Base-by-base conservation (phyloP, 2,329 filamentous ascomycete genomes). In the Penicillium sp. region DNA sequence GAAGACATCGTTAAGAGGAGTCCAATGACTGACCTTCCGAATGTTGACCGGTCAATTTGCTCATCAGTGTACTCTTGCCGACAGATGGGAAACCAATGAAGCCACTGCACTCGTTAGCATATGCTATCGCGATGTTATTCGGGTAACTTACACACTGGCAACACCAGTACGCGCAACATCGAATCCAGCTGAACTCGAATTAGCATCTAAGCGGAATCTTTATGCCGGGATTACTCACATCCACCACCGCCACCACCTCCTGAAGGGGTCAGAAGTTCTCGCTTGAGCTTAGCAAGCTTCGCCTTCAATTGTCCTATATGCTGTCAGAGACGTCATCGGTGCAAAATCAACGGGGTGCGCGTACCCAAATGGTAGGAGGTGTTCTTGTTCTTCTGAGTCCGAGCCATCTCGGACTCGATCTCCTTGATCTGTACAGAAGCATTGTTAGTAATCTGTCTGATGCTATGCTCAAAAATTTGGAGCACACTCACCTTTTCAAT, bases 51-150 rank as follows among this genome's bases (percentile, higher is more conserved):
- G 94, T 99, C 71, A 99, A 78, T 69, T 81, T 86, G 72, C 87
- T 96, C 92, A 99, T 97, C 67, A 99, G 81, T 47, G 94, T 99
- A 83, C 91, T 96, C 79, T 99, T 99, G 58, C 94, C 94, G 59
- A 99, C 94, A 1, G 94, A 99, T 1, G 94, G 94, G 70, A 99
- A 99, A 30, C 94, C 94, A 70, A 97, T 97, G 77, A 97, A 97
- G 40, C 93, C 93, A 68, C 70, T 75, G 45, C 43, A 29, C 46
- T 62, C 40, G 36, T 62, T 10, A 71, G 60, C 41, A 56, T 45
- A 40, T 23, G 30, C 36, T 23, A 44, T 47, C 26, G 4, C 8
- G 29, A 36, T 19, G 38, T 43, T 27, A 27, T 2, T 23, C 26
- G 32, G 8, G 51, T 26, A 34, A 79, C 79, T 68, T 76, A 81